phyloP scores from a whole-genome alignment of 805 yeast genomes.

The Spathaspora passalidarum region DNA sequence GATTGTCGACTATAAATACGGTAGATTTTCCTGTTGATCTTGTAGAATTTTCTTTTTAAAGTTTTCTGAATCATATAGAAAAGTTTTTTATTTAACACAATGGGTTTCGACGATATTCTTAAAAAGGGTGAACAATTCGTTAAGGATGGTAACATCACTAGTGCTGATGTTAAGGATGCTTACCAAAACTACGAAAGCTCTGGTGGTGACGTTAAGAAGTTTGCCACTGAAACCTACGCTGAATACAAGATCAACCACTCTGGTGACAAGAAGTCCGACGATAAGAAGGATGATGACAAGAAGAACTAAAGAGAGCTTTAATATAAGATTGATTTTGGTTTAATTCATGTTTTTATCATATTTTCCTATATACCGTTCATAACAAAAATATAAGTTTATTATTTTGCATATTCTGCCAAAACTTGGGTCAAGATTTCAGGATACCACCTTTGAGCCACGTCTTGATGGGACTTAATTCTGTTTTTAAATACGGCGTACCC shows the following conservation, averaged over 20 bases:
- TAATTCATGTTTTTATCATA: background rate
- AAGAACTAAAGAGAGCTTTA: constrained; percentile 5
- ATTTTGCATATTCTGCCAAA: constrained; percentile 19
- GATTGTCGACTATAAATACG: background rate
- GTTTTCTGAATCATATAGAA: background rate
- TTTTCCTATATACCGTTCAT: background rate
- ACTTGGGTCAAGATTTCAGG: constrained; percentile 37
- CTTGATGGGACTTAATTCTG: constrained; percentile 43
- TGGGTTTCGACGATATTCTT: constrained; percentile 30
- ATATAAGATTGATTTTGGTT: background rate
- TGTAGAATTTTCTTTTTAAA: background rate
- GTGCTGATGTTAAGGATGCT: constrained; percentile 35
- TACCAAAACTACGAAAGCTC: constrained; percentile 27
- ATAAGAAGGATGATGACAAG: constrained; percentile 5
- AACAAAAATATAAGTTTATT: background rate
- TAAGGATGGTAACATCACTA: constrained; percentile 9
- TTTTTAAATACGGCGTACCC: constrained; percentile 46
- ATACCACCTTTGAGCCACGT: constrained; percentile 41
- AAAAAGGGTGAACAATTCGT: constrained; percentile 29
- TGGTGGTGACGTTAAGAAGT: constrained; percentile 25
- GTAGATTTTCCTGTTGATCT: background rate
- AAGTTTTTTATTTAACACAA: constrained; percentile 12
- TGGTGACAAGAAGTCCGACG: constrained; percentile 8
- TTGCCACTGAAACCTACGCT: constrained; percentile 35
- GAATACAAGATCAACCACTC: constrained; percentile 25